A percentile compares a stretch with the other conserved stretches of the same genome.
Evolutionary conservation across 2,329 filamentous ascomycete species (phyloP).

Genomic region (Pseudocercospora macadamiae): DNA sequence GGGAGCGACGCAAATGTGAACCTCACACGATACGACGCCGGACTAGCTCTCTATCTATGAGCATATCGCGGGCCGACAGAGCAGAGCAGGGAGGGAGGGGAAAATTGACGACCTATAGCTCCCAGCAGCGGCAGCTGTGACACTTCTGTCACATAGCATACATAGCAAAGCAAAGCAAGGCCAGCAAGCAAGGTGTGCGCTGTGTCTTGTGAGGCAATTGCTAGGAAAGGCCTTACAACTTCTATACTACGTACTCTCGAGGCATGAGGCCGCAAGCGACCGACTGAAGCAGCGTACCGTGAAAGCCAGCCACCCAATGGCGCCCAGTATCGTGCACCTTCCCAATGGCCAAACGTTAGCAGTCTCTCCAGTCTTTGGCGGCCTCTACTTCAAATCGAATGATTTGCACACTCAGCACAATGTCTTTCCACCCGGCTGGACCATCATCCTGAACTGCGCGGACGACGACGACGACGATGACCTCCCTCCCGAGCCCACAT

Average conservation of each 20-base stretch:
- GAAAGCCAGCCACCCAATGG: constrained; percentile 36
- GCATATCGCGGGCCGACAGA: neutral
- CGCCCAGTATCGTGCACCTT: constrained; percentile 63
- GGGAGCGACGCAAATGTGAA: no score
- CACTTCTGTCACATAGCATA: no score
- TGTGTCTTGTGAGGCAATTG: neutral
- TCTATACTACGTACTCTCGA: neutral
- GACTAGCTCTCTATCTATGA: neutral
- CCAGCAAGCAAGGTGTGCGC: neutral
- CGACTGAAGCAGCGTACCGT: neutral
- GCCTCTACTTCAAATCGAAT: constrained; percentile 83
- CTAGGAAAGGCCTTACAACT: neutral
- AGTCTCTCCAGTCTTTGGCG: constrained; percentile 86
- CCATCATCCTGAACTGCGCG: constrained; percentile 78
- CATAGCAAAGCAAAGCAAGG: neutral
- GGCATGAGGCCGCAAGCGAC: neutral
- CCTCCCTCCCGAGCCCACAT: constrained; percentile 15
- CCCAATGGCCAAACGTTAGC: constrained; percentile 86
- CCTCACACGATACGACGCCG: neutral
- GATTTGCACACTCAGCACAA: constrained; percentile 70
- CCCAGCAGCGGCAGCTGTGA: no score
- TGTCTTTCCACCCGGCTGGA: constrained; percentile 85
- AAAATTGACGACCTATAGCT: neutral
- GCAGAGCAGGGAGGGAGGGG: neutral
- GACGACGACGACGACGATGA: constrained; percentile 42